Conservation (phyloP, 1,284 basidiomycete species). For the Puccinia hordei region DNA sequence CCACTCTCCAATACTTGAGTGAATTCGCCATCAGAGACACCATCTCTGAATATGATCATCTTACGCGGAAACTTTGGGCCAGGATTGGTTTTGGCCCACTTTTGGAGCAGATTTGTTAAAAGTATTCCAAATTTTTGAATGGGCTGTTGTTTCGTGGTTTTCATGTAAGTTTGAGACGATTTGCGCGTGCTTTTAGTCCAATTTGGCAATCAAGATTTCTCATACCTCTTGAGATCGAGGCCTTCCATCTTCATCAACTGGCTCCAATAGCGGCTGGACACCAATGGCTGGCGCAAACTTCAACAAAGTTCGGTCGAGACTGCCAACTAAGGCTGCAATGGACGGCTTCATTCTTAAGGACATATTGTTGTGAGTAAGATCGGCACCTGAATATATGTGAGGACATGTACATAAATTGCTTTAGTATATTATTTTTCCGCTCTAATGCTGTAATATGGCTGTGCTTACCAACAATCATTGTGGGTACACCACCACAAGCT, state of each 20-base stretch:
- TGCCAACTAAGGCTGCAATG: constrained; percentile 38
- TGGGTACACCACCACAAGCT: neutral
- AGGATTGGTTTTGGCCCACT: constrained; percentile 22
- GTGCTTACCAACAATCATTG: constrained; percentile 41
- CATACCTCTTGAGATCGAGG: constrained; percentile 47
- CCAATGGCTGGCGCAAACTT: constrained; percentile 25
- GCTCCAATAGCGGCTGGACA: constrained; percentile 36
- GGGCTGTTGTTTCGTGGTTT: constrained; percentile 33
- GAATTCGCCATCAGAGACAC: constrained; percentile 48
- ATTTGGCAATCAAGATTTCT: too few relatives aligned
- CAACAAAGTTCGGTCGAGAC: constrained; percentile 21
- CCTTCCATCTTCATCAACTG: constrained; percentile 6
- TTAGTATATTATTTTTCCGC: neutral
- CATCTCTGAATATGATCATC: constrained; percentile 46
- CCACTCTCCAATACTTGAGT: constrained; percentile 34
- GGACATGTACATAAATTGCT: neutral
- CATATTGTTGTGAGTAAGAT: constrained; percentile 38
- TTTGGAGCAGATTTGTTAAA: constrained; percentile 13
- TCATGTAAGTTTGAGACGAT: too few relatives aligned
- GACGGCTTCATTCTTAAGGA: constrained; percentile 30
- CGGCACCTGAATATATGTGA: constrained; percentile 19
- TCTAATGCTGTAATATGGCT: neutral
- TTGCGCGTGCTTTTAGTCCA: too few relatives aligned
- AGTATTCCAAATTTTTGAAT: constrained; percentile 28
- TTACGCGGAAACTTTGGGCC: constrained; percentile 10